phyloP scores from a whole-genome alignment of 257 asterid genomes.

The Solanum sejunctum region DNA sequence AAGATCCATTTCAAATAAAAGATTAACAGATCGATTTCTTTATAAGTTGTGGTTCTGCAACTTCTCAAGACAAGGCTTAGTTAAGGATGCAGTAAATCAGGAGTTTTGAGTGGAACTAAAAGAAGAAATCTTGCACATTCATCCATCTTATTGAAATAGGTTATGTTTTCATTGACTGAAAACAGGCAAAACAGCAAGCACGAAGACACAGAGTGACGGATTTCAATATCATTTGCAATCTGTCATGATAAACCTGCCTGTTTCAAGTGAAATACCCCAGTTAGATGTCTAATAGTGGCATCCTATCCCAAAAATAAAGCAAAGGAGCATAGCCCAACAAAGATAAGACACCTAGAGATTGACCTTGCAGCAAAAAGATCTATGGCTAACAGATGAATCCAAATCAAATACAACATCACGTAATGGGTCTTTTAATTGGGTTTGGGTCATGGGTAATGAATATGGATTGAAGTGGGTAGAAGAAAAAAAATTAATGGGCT shows the following conservation, averaged over 20 bases:
- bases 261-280: not conserved
- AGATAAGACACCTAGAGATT: not conserved
- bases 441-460: no score
- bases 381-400: constrained; percentile 76
- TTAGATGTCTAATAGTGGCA: not conserved
- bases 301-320: not conserved
- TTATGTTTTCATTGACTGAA: not conserved
- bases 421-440: no score
- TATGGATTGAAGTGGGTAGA: no score
- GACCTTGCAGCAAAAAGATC: constrained; percentile 95
- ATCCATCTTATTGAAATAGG: not conserved
- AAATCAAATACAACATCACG: not conserved
- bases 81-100: constrained; percentile 17
- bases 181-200: constrained; percentile 77
- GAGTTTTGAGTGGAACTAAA: constrained; percentile 23
- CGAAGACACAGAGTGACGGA: constrained; percentile 76
- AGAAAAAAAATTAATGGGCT: no score
- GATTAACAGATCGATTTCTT: constrained; percentile 7
- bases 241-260: constrained; percentile 86
- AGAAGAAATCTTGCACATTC: constrained; percentile 28
- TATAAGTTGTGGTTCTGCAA: constrained; percentile 26
- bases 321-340: not conserved
- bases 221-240: constrained; percentile 58
- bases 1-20: no score
- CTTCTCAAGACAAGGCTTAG: constrained; percentile 16